These are phyloP conservation scores for Gliomastix tumulicola DNA, from an alignment of 2,329 filamentous ascomycete genomes.

Conservation along the genomic window DNA sequence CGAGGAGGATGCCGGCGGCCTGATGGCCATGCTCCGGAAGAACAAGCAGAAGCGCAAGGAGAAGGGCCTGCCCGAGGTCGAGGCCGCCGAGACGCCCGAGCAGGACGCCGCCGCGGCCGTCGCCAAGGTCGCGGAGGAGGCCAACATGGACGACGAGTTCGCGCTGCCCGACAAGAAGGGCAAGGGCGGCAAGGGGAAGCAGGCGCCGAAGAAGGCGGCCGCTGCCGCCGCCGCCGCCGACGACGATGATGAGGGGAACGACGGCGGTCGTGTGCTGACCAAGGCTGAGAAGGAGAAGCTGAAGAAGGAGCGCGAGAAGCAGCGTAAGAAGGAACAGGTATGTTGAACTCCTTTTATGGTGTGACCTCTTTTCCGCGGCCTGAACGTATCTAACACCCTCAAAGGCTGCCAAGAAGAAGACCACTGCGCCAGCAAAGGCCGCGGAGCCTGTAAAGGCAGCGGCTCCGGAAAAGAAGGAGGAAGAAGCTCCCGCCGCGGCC, in stretches of 20 bases:
- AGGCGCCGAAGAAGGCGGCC: conserved; percentile 36
- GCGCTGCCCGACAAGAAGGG: conserved; percentile 71
- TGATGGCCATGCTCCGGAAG: conserved; percentile 76
- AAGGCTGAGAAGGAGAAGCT: conserved; percentile 98
- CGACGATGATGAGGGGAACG: conserved; percentile 44
- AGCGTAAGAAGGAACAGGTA: conserved; percentile 96
- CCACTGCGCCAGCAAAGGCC: conserved; percentile 21
- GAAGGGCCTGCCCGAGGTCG: conserved; percentile 69
- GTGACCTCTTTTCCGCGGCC: not conserved
- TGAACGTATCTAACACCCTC: not conserved
- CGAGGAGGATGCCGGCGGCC: conserved; percentile 54
- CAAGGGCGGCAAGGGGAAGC: conserved; percentile 48
- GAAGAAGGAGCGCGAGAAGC: conserved; percentile 98
- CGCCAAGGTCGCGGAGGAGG: conserved; percentile 61
- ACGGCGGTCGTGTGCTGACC: conserved; percentile 68
- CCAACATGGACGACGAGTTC: conserved; percentile 78
- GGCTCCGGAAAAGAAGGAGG: conserved; percentile 55
- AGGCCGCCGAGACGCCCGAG: conserved; percentile 54
- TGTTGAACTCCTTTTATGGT: conserved; percentile 1
- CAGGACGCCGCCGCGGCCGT: conserved; percentile 43
- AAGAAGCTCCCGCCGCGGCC: conserved; percentile 44
- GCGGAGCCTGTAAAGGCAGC: conserved; percentile 13
- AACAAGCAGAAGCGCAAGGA: conserved; percentile 84
- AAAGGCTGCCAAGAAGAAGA: conserved; percentile 77
- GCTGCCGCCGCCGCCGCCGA: conserved; percentile 33